Evolutionary conservation across 2,329 filamentous ascomycete species (phyloP).

Genomic region (Pseudogymnoascus sp.): DNA sequence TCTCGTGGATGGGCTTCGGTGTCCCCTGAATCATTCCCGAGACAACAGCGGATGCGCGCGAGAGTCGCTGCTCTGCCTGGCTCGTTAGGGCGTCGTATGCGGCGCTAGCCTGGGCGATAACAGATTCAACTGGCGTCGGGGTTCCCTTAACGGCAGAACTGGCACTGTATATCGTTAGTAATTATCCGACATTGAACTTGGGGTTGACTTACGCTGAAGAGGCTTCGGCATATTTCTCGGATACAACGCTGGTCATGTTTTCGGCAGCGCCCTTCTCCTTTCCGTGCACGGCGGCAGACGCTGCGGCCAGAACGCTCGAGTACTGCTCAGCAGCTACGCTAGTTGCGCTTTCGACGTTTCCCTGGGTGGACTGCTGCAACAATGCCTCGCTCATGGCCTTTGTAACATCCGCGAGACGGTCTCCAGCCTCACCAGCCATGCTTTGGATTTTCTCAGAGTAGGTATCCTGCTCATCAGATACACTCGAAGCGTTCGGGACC

Average conservation of each 20-base stretch:
- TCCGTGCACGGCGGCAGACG: constrained; percentile 47
- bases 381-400: constrained; percentile 48
- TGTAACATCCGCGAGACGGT: constrained; percentile 44
- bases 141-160: constrained; percentile 56
- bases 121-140: constrained; percentile 47
- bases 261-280: constrained; percentile 31
- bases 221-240: constrained; percentile 46
- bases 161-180: constrained; percentile 31
- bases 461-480: constrained; percentile 28
- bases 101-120: constrained; percentile 35
- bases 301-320: constrained; percentile 45
- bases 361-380: constrained; percentile 30
- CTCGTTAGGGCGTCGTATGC: constrained; percentile 58
- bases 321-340: constrained; percentile 49
- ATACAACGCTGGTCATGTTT: constrained; percentile 40
- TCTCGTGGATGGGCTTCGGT: constrained; percentile 58
- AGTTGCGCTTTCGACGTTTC: constrained; percentile 39
- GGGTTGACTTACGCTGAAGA: constrained; percentile 42
- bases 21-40: constrained; percentile 61
- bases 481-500: constrained; percentile 9
- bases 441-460: constrained; percentile 43
- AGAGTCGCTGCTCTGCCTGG: constrained; percentile 59
- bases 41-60: constrained; percentile 56
- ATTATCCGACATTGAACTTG: constrained; percentile 9
- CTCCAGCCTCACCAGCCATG: constrained; percentile 42